Evolutionary conservation across 768 basidiomycete genomes (phyloP).

Genomic region (Lentinus tigrinus): DNA sequence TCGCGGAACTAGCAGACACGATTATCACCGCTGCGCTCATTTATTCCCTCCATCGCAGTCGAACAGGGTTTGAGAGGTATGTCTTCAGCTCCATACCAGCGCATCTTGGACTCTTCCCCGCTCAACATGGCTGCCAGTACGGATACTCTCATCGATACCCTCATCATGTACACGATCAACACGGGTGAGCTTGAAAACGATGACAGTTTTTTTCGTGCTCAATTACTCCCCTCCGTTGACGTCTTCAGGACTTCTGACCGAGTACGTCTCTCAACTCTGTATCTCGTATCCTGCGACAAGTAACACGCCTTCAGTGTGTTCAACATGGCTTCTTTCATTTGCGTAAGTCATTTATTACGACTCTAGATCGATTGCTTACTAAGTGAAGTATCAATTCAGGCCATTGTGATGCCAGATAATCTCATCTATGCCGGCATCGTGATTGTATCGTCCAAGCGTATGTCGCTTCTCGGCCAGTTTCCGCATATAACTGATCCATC

Average conservation of each 20-base stretch:
- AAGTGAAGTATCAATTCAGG: background rate
- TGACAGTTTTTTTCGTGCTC: too few species aligned
- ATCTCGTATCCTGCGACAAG: too few species aligned
- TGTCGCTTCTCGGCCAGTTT: too few species aligned
- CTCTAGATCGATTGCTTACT: too few species aligned
- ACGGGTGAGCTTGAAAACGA: background rate
- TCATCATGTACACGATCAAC: conserved; percentile 13
- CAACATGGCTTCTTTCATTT: conserved; percentile 5
- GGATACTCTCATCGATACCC: conserved; percentile 6
- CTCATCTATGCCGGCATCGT: too few species aligned
- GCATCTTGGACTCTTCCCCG: too few species aligned
- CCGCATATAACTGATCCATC: too few species aligned
- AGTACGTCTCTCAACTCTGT: background rate
- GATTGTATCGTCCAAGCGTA: too few species aligned
- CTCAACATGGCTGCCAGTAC: background rate
- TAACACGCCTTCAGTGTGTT: background rate
- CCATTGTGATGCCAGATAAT: conserved; percentile 10
- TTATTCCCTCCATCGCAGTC: background rate
- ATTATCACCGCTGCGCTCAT: conserved; percentile 2
- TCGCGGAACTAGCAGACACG: conserved; percentile 5
- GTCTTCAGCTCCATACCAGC: background rate
- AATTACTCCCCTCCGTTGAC: background rate
- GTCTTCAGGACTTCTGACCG: conserved; percentile 2
- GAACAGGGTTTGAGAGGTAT: conserved; percentile 6
- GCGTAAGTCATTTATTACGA: background rate